Conservation (phyloP, 371 early-diverging fungal species). For the Rhizopus microsporus region DNA sequence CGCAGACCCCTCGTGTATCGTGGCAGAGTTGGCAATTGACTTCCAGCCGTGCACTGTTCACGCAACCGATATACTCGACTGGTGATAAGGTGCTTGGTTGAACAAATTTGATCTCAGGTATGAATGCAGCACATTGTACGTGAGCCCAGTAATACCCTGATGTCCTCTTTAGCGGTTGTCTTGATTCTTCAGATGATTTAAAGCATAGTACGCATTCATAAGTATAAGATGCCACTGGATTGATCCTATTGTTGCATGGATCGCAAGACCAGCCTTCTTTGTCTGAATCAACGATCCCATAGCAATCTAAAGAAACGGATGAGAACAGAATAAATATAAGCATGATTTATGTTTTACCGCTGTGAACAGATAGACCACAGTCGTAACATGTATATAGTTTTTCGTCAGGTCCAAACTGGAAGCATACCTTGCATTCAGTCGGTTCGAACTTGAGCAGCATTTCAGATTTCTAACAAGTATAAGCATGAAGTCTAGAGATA, state of each 20-base stretch:
- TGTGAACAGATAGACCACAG: constrained; percentile 66
- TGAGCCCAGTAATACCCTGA: constrained; percentile 92
- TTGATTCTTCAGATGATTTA: constrained; percentile 30
- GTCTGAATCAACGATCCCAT: constrained; percentile 33
- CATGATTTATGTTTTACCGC: constrained; percentile 33
- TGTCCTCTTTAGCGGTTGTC: constrained; percentile 83
- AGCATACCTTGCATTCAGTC: constrained; percentile 59
- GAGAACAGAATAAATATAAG: background rate
- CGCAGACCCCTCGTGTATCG: constrained; percentile 40
- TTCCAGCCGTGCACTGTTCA: constrained; percentile 68
- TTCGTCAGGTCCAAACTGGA: constrained; percentile 21
- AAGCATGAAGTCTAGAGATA: background rate
- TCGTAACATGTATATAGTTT: constrained; percentile 54
- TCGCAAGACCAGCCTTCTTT: constrained; percentile 62
- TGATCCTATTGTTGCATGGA: constrained; percentile 59
- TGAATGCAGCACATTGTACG: constrained; percentile 84
- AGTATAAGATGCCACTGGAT: constrained; percentile 61
- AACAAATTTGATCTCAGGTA: constrained; percentile 75
- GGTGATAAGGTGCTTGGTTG: constrained; percentile 71
- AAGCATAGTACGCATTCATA: constrained; percentile 68
- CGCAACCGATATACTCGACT: constrained; percentile 70
- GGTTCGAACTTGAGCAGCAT: constrained; percentile 14
- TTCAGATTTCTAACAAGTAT: constrained; percentile 1
- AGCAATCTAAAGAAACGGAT: constrained; percentile 47
- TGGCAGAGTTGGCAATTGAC: constrained; percentile 54